Conservation (phyloP, 495 filamentous ascomycete genomes). For the Neurospora sp. region DNA sequence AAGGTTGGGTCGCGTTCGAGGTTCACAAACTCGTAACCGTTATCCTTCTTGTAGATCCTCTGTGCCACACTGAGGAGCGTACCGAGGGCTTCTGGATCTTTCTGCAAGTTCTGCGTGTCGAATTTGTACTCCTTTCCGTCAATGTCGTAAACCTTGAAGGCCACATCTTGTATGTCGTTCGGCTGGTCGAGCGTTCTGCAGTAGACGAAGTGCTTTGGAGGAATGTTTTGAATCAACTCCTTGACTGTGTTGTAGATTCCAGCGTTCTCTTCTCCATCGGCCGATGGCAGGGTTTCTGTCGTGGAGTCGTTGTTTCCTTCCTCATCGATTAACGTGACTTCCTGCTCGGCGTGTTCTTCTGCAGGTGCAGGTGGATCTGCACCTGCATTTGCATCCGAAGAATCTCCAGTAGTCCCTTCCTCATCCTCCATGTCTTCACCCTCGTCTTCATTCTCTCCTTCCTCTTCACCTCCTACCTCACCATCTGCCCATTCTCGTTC, state of each 20-base stretch:
- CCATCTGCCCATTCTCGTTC: background rate
- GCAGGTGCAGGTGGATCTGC: background rate
- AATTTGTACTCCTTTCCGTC: fast-evolving
- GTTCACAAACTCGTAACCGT: no score
- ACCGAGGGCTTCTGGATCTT: background rate
- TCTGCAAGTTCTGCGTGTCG: background rate
- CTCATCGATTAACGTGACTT: background rate
- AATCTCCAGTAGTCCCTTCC: background rate
- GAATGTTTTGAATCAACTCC: background rate
- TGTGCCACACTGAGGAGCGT: background rate
- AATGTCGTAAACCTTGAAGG: background rate
- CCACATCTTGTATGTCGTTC: background rate
- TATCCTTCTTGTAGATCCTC: background rate
- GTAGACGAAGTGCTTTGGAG: background rate
- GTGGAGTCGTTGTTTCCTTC: background rate
- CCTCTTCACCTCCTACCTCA: background rate
- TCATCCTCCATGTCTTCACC: background rate
- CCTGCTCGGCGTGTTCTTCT: background rate
- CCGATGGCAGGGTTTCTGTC: background rate
- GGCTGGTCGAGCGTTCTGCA: background rate
- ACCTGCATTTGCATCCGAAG: background rate
- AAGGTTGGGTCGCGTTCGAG: background rate
- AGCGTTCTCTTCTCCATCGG: background rate
- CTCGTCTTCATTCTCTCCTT: background rate
- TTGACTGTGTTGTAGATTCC: background rate